A percentile compares a stretch with the other conserved stretches of the same genome.
phyloP scores from a whole-genome alignment of 2,329 filamentous ascomycete genomes.

The Didymella glomerata region DNA sequence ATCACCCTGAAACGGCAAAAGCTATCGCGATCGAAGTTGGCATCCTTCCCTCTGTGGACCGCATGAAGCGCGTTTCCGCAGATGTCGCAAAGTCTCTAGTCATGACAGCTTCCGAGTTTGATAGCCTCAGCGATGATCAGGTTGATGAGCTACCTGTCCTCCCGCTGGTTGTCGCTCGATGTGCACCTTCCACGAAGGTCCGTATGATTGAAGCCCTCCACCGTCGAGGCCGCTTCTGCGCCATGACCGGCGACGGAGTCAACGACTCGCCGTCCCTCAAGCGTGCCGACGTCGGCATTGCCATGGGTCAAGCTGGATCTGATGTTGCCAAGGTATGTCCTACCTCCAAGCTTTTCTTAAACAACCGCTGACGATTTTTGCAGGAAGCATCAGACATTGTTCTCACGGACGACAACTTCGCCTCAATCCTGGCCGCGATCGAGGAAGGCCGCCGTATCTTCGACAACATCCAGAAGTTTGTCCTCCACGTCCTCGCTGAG shows the following conservation, averaged over 20 bases:
- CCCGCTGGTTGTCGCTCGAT: constrained; percentile 83
- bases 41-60: constrained; percentile 50
- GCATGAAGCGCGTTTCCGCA: constrained; percentile 31
- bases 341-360: no score
- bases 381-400: constrained; percentile 69
- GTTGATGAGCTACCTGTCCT: constrained; percentile 78
- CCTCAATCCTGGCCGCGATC: constrained; percentile 82
- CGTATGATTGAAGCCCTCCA: constrained; percentile 91
- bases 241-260: constrained; percentile 89
- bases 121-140: constrained; percentile 76
- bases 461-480: constrained; percentile 89
- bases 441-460: constrained; percentile 86
- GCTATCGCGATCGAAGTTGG: constrained; percentile 58
- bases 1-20: constrained; percentile 57
- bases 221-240: constrained; percentile 76
- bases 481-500: constrained; percentile 76
- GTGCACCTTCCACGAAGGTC: constrained; percentile 85
- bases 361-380: background rate
- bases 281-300: constrained; percentile 83
- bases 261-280: constrained; percentile 86
- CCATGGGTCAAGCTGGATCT: constrained; percentile 80
- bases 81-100: constrained; percentile 46
- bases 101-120: constrained; percentile 69
- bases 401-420: constrained; percentile 87
- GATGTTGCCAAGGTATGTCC: constrained; percentile 74